Evolutionary conservation across 1,284 basidiomycete genomes (phyloP).

Genomic region (Cystobasidium sp.): DNA sequence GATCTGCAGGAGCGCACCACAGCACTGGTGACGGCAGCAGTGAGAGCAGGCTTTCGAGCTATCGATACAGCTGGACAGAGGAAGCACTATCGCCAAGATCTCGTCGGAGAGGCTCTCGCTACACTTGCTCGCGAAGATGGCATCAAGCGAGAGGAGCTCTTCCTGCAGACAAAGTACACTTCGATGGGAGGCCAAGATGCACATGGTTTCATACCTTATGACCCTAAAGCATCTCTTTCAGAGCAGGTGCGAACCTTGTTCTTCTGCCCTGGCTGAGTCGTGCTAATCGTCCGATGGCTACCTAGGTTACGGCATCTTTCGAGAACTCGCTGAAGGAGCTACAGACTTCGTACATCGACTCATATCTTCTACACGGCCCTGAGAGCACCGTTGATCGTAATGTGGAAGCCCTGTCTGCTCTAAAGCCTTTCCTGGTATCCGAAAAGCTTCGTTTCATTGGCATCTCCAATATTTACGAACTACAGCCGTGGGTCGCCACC

Average conservation of each 20-base stretch:
- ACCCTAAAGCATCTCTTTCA: slow-evolving; percentile 63
- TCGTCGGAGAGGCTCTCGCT: slow-evolving; percentile 72
- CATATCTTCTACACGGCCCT: slow-evolving; percentile 76
- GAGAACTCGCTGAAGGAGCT: slow-evolving; percentile 69
- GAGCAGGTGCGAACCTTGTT: slow-evolving; percentile 59
- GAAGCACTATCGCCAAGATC: slow-evolving; percentile 64
- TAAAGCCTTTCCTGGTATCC: background rate
- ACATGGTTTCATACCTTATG: slow-evolving; percentile 72
- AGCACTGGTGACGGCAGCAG: slow-evolving; percentile 64
- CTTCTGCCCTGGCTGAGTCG: background rate
- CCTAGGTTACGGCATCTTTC: slow-evolving; percentile 65
- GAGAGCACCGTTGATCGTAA: slow-evolving; percentile 66
- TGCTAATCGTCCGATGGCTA: background rate
- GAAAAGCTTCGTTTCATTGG: slow-evolving; percentile 65
- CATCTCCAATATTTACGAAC: slow-evolving; percentile 75
- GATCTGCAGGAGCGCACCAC: slow-evolving; percentile 62
- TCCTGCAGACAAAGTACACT: slow-evolving; percentile 81
- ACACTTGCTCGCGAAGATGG: slow-evolving; percentile 63
- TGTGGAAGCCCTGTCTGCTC: slow-evolving; percentile 22
- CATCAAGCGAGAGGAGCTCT: slow-evolving; percentile 67
- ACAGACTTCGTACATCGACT: slow-evolving; percentile 71
- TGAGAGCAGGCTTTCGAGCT: slow-evolving; percentile 68
- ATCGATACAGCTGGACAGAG: slow-evolving; percentile 80
- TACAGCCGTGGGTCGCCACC: slow-evolving; percentile 51
- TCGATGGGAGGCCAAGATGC: slow-evolving; percentile 71